phyloP scores from a whole-genome alignment of 768 basidiomycete genomes.

The Tulasnella sp. region DNA sequence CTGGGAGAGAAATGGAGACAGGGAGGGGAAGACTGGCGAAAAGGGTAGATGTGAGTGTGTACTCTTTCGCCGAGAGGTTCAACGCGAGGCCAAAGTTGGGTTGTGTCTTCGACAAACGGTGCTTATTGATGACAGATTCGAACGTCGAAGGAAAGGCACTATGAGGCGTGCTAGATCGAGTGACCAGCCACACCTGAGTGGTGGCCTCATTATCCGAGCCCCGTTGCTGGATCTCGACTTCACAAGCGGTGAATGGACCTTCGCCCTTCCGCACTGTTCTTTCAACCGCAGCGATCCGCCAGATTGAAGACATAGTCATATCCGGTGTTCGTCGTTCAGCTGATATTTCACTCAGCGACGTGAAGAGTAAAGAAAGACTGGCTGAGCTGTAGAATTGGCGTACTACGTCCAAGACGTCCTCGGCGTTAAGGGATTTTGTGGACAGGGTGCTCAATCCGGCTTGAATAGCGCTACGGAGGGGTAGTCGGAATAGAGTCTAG shows the following conservation, averaged over 20 bases:
- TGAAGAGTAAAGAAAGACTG: constrained; percentile 44
- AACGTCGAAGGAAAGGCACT: background rate
- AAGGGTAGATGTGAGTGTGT: constrained; percentile 30
- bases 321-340: constrained; percentile 32
- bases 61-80: background rate
- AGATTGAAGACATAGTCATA: background rate
- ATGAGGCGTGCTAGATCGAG: background rate
- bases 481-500: constrained; percentile 50
- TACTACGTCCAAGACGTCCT: background rate
- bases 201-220: too few species aligned
- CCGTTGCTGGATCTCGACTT: too few species aligned
- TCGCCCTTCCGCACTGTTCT: too few species aligned
- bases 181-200: background rate
- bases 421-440: background rate
- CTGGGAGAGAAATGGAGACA: constrained; percentile 41
- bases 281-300: background rate
- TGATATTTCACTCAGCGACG: constrained; percentile 37
- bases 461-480: constrained; percentile 39
- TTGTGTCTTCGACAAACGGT: background rate
- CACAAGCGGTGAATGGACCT: too few species aligned
- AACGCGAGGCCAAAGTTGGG: background rate
- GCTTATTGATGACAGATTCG: background rate
- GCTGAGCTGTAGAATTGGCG: constrained; percentile 35
- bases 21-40: constrained; percentile 48
- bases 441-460: constrained; percentile 30